These are phyloP conservation scores for Tricholomella constricta DNA, from an alignment of 768 basidiomycete genomes.

Conservation along the genomic window DNA sequence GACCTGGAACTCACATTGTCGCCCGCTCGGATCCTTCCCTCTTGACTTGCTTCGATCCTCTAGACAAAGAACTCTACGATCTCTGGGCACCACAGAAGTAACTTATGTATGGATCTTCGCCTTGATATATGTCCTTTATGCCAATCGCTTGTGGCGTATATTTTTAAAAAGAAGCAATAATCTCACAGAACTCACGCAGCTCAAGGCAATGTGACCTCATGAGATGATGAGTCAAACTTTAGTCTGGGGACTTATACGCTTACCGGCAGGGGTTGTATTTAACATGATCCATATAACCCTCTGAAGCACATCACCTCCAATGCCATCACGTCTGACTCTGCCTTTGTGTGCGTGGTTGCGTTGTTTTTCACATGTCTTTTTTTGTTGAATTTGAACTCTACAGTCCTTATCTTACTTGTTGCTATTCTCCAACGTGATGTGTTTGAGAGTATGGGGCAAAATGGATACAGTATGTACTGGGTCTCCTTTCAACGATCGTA, in stretches of 20 bases:
- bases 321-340: constrained; percentile 48
- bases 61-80: constrained; percentile 76
- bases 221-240: too few species aligned
- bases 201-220: too few species aligned
- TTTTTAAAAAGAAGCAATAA: too few species aligned
- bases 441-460: constrained; percentile 48
- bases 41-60: constrained; percentile 72
- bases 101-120: neutral
- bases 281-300: constrained; percentile 53
- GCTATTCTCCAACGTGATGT: constrained; percentile 46
- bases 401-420: constrained; percentile 40
- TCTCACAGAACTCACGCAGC: too few species aligned
- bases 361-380: neutral
- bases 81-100: constrained; percentile 66
- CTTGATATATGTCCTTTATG: neutral
- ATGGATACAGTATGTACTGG: constrained; percentile 57
- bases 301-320: constrained; percentile 59
- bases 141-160: too few species aligned
- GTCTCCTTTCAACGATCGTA: too few species aligned
- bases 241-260: too few species aligned
- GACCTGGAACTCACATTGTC: constrained; percentile 36
- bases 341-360: constrained; percentile 42
- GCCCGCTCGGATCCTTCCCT: constrained; percentile 70
- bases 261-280: too few species aligned
- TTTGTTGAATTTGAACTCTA: neutral